Evolutionary conservation across 2,329 filamentous ascomycete genomes (phyloP).

Genomic region (Trichoderma endophyticum): DNA sequence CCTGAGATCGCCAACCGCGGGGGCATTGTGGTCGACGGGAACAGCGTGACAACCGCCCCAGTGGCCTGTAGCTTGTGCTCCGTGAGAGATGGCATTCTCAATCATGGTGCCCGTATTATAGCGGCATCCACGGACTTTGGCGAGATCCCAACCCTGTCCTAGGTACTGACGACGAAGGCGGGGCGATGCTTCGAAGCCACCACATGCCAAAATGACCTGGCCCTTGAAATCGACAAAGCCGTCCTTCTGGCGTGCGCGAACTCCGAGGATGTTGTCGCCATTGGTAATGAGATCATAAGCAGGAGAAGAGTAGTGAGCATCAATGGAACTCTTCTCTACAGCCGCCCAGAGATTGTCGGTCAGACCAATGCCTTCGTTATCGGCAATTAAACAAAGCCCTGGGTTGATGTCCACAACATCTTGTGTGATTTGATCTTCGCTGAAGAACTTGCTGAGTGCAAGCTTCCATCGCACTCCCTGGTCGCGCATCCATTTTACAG

Average conservation of each 20-base stretch:
- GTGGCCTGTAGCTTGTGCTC: too few relatives aligned
- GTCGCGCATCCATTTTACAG: conserved; percentile 53
- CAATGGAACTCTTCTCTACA: too few relatives aligned
- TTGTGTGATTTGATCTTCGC: too few relatives aligned
- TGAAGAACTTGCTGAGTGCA: too few relatives aligned
- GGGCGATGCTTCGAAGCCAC: conserved; percentile 62
- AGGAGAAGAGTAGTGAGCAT: too few relatives aligned
- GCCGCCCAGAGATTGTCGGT: neutral
- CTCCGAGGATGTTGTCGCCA: too few relatives aligned
- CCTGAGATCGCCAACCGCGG: too few relatives aligned
- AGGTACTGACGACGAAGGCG: conserved; percentile 51
- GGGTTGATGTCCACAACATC: too few relatives aligned
- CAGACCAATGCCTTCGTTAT: conserved; percentile 59
- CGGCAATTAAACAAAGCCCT: conserved; percentile 51
- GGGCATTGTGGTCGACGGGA: too few relatives aligned
- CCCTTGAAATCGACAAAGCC: conserved; percentile 21
- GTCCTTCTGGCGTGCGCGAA: too few relatives aligned
- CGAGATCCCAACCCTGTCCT: conserved; percentile 61
- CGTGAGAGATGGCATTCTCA: conserved; percentile 43
- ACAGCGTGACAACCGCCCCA: too few relatives aligned
- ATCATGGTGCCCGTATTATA: conserved; percentile 62
- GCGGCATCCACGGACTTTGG: conserved; percentile 59
- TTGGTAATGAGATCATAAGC: too few relatives aligned
- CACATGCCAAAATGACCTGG: conserved; percentile 61
- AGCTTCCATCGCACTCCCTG: conserved; percentile 58